A percentile compares a stretch with the other conserved stretches of the same genome.
Evolutionary conservation across 768 basidiomycete species (phyloP).

Genomic region (Collybia mongolica): DNA sequence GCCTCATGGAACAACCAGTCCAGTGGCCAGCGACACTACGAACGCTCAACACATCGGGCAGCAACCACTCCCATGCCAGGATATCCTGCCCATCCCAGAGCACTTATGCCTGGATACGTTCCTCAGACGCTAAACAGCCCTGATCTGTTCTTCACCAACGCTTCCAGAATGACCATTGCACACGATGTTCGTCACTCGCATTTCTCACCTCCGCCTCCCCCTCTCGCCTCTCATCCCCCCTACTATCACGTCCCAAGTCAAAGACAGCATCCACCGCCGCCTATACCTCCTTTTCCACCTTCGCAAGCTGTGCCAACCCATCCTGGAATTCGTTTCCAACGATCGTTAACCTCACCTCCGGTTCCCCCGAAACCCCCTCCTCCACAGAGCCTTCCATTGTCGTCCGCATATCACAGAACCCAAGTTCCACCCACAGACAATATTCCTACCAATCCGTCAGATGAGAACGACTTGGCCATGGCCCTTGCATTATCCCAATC

Average conservation of each 20-base stretch:
- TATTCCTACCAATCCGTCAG: conserved; percentile 6
- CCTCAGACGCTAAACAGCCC: conserved; percentile 18
- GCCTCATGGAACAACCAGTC: conserved; percentile 13
- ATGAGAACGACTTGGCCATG: conserved; percentile 44
- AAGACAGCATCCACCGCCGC: conserved; percentile 19
- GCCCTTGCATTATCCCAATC: conserved; percentile 50
- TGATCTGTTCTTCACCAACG: conserved; percentile 21
- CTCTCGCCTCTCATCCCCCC: conserved; percentile 31
- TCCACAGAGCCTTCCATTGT: not conserved
- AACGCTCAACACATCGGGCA: conserved; percentile 11
- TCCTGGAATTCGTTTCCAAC: conserved; percentile 6
- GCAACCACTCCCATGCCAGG: conserved; percentile 19
- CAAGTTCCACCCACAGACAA: too few relatives aligned
- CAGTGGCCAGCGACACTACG: conserved; percentile 1
- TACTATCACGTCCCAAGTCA: conserved; percentile 19
- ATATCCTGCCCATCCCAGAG: conserved; percentile 16
- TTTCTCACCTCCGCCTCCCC: conserved; percentile 13
- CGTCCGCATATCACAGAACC: too few relatives aligned
- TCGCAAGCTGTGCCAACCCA: conserved; percentile 11
- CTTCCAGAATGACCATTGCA: conserved; percentile 13
- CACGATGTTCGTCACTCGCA: conserved; percentile 14
- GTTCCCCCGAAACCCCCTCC: conserved; percentile 37
- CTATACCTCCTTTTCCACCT: conserved; percentile 24
- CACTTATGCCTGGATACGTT: conserved; percentile 17
- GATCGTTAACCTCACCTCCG: conserved; percentile 27